phyloP scores from a whole-genome alignment of 345 rosid species.

The Trapa bicornis region DNA sequence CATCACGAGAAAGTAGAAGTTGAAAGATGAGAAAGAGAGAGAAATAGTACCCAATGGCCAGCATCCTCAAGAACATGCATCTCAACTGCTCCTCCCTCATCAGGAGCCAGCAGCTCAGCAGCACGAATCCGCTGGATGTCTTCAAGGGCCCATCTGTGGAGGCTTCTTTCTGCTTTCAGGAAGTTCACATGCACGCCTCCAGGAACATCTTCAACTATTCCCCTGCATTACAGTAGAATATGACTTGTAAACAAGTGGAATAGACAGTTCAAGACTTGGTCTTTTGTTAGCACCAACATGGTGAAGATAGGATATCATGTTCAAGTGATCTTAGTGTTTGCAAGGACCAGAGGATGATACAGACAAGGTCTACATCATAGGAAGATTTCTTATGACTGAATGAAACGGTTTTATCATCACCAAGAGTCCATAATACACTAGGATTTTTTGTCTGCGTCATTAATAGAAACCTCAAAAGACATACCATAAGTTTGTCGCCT shows the following conservation, averaged over 20 bases:
- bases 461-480: background rate
- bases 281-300: background rate
- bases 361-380: background rate
- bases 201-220: constrained; percentile 74
- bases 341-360: background rate
- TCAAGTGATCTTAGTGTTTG: background rate
- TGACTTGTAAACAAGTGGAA: background rate
- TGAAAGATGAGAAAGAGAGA: background rate
- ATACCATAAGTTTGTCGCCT: constrained; percentile 86
- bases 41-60: constrained; percentile 68
- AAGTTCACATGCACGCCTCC: constrained; percentile 83
- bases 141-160: constrained; percentile 91
- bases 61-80: constrained; percentile 98
- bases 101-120: constrained; percentile 77
- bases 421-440: background rate
- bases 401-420: constrained; percentile 1
- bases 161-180: constrained; percentile 91
- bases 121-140: constrained; percentile 89
- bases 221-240: constrained; percentile 30
- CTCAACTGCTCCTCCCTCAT: constrained; percentile 82
- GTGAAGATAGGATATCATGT: background rate
- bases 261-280: background rate
- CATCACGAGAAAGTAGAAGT: background rate
- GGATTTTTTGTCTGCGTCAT: background rate
- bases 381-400: background rate